phyloP scores from a whole-genome alignment of 2,329 filamentous ascomycete genomes.

The Botryotinia convoluta region DNA sequence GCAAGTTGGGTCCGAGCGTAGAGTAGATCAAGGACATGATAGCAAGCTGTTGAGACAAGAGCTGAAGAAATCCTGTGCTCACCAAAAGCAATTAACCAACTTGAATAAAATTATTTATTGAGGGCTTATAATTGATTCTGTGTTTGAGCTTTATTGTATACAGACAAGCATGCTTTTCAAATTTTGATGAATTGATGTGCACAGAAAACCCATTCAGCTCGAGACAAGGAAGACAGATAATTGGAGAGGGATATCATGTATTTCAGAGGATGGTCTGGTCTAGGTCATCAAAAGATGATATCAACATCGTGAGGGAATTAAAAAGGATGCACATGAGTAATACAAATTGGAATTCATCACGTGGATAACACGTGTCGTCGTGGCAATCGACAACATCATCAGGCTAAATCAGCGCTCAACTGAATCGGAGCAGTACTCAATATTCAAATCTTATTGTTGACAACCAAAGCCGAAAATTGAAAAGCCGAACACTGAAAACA shows the following conservation, averaged over 20 bases:
- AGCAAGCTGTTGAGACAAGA: not conserved
- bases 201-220: not conserved
- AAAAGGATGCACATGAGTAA: not conserved
- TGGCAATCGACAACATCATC: not conserved
- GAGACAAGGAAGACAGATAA: not conserved
- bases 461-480: not conserved
- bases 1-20: not conserved
- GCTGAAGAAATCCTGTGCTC: not conserved
- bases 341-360: accelerated
- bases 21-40: not conserved
- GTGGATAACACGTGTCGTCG: not conserved
- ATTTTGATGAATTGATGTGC: not conserved
- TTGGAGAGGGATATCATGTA: not conserved
- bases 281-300: not conserved
- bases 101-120: too few relatives aligned
- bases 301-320: not conserved
- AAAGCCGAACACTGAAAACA: too few relatives aligned
- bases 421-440: too few relatives aligned
- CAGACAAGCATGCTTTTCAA: too few relatives aligned
- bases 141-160: too few relatives aligned
- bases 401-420: too few relatives aligned
- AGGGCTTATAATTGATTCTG: too few relatives aligned
- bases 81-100: not conserved
- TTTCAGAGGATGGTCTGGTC: not conserved
- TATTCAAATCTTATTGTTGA: not conserved